Evolutionary conservation across 768 basidiomycete genomes (phyloP), one percentile per base, ranked within the genome.

Genomic region (Boletus rubroflammeus): DNA sequence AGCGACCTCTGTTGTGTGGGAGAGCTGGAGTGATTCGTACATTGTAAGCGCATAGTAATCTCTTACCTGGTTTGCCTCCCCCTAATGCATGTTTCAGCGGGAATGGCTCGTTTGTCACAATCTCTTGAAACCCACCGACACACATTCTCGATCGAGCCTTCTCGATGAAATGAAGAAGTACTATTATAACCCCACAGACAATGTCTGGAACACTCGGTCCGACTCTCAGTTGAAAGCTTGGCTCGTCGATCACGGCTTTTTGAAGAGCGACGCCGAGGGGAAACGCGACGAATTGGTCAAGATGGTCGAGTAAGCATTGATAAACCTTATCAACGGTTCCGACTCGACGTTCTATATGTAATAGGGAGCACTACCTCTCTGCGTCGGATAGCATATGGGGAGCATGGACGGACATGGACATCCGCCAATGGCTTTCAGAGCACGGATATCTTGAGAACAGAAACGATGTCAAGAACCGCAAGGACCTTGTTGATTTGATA

Each of bases 1-100:
- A 47, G 76, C 81, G 6, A 65, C 83, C 21, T 73, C 79, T 51
- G 88, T 88, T 3, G 69, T 88, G 35, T 98, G 90, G 83, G 76
- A 90, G 21, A 81, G 84, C 3, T 98, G 96, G 95, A 86, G 85
- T 50, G 87, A 90, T 66, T 86, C 83, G 3, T 89, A 90, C 67
- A 82, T 94, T 47, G 88, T 89, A 56, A 47, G 84, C 67, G 25
- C 34, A 11, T 42, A 34, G 25, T 21, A 11, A 23, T 26, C 5
- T 17, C 32, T 42, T 13, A 10, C 21, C 5, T 6, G 34, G 36
- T 32, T 29, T 32, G 1, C n/a, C 10, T 62, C 2, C 8, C 34
- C 21, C 38, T 59, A 5, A 63, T 45, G 5, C 0, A 13, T 5
- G 14, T 19, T 53, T 9, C 55, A 91, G 89, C 84, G 85, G 52